Conservation (phyloP, 441 rosid species). For the Metrosideros polymorpha region DNA sequence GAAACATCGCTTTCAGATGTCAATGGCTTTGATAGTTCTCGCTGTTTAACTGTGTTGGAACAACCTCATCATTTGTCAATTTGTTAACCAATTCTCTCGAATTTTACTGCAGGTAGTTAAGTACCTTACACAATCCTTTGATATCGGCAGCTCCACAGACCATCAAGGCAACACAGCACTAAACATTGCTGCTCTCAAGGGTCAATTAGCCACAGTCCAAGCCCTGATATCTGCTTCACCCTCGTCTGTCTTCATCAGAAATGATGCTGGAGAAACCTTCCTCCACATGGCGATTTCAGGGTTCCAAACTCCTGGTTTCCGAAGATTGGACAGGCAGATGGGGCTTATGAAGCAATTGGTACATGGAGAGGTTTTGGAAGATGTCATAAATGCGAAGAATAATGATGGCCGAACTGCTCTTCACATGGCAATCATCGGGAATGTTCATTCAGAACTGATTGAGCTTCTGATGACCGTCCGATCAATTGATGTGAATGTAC, state of each 20-base stretch:
- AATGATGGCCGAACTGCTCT: conserved; percentile 76
- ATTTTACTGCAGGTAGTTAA: conserved; percentile 50
- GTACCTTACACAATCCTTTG: conserved; percentile 42
- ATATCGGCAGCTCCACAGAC: conserved; percentile 39
- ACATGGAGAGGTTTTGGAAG: conserved; percentile 21
- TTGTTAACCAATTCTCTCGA: background rate
- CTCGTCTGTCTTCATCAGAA: conserved; percentile 36
- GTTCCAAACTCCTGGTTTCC: conserved; percentile 61
- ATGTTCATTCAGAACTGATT: conserved; percentile 62
- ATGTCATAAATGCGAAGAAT: conserved; percentile 51
- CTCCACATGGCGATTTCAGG: conserved; percentile 78
- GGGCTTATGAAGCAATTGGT: conserved; percentile 69
- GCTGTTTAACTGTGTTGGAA: too few relatives aligned
- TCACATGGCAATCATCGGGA: conserved; percentile 74
- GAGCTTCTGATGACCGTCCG: conserved; percentile 76
- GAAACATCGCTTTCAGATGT: background rate
- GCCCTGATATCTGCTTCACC: conserved; percentile 57
- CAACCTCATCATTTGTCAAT: background rate
- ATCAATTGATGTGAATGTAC: conserved; percentile 54
- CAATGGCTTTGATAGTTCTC: background rate
- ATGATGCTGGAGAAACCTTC: conserved; percentile 77
- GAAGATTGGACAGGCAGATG: conserved; percentile 72
- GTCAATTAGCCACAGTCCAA: conserved; percentile 58
- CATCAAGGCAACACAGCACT: conserved; percentile 75
- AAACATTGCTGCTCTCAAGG: conserved; percentile 72